phyloP scores from a whole-genome alignment of 495 filamentous ascomycete species.

The Xylaria sp. region DNA sequence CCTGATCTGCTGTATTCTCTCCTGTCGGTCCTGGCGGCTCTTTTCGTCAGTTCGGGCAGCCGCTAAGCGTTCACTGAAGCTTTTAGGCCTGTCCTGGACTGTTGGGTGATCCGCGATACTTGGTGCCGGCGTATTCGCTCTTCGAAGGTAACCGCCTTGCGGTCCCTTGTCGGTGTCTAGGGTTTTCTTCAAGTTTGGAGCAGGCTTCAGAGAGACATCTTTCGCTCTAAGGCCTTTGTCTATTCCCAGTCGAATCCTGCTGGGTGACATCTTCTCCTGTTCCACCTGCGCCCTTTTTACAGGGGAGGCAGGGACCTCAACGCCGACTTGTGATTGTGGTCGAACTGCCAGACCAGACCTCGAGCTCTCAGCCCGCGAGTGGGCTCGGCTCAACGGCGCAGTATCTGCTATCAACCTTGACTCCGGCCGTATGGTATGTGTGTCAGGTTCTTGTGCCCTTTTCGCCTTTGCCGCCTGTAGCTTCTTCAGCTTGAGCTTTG shows the following conservation, averaged over 20 bases:
- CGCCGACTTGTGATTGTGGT: conserved; percentile 49
- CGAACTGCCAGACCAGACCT: conserved; percentile 36
- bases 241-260: conserved; percentile 82
- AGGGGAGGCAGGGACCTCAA: conserved; percentile 87
- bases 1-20: conserved; percentile 62
- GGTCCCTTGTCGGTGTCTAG: conserved; percentile 37
- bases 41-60: conserved; percentile 66
- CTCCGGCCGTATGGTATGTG: conserved; percentile 34
- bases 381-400: conserved; percentile 31
- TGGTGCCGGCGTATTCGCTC: conserved; percentile 46
- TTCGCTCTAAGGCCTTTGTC: conserved; percentile 83
- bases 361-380: conserved; percentile 26
- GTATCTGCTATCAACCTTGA: conserved; percentile 29
- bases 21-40: conserved; percentile 59
- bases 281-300: conserved; percentile 55
- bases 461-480: conserved; percentile 67
- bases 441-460: conserved; percentile 38
- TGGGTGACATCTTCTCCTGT: conserved; percentile 73
- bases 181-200: conserved; percentile 56
- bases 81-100: conserved; percentile 60
- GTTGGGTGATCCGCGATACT: conserved; percentile 28
- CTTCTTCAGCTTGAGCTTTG: conserved; percentile 86
- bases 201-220: conserved; percentile 84
- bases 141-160: conserved; percentile 52
- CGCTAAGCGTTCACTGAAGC: conserved; percentile 87